A percentile compares a stretch with the other conserved stretches of the same genome.
These are phyloP conservation scores for Neofusicoccum cordaticola DNA, from an alignment of 2,329 filamentous ascomycete species.

Conservation along the genomic window DNA sequence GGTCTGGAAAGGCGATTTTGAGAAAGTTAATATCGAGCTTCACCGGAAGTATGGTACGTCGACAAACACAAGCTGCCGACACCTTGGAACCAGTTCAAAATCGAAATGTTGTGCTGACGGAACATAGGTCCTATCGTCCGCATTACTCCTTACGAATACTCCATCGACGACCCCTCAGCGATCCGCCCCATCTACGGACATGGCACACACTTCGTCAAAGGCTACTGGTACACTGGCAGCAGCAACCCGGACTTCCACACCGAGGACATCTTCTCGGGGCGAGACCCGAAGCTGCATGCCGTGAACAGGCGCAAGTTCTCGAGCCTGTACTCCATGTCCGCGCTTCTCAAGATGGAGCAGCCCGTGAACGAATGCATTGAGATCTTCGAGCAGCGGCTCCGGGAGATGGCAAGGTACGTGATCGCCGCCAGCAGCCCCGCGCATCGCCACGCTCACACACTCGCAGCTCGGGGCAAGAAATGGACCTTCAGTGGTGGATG, in stretches of 20 bases:
- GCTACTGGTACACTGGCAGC: constrained; percentile 40
- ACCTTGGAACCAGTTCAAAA: not conserved
- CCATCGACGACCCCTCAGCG: constrained; percentile 28
- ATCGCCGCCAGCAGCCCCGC: not conserved
- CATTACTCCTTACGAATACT: constrained; percentile 30
- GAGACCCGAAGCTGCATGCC: not conserved
- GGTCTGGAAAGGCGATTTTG: constrained; percentile 22
- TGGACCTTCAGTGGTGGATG: constrained; percentile 45
- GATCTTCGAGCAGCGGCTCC: not conserved
- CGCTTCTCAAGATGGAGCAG: not conserved
- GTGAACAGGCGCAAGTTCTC: not conserved
- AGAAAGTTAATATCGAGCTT: constrained; percentile 23
- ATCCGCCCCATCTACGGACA: constrained; percentile 32
- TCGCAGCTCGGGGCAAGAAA: constrained; percentile 3
- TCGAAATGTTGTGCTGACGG: not conserved
- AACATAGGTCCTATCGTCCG: constrained; percentile 30
- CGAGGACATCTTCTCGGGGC: not conserved
- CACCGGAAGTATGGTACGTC: constrained; percentile 12
- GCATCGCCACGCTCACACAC: too few species aligned
- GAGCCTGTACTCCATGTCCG: not conserved
- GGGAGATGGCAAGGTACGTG: not conserved
- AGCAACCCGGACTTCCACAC: constrained; percentile 29
- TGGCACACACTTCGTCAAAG: constrained; percentile 53
- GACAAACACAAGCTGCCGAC: not conserved
- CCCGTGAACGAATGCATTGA: not conserved